Conservation (phyloP, 805 yeast genomes). For the Candida krabiensis region DNA sequence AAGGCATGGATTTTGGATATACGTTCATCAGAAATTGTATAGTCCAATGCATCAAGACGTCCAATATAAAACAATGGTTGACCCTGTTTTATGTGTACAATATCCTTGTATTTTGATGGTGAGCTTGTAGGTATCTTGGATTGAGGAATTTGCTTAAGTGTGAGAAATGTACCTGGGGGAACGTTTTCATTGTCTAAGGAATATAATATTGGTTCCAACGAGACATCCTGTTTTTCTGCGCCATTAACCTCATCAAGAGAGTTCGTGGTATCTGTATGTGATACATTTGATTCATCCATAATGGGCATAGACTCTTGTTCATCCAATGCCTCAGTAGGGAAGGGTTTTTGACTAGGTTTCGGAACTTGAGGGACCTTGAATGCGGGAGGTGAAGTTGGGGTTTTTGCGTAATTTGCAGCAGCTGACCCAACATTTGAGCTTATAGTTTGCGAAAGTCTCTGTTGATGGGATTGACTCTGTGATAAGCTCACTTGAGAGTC, state of each 20-base stretch:
- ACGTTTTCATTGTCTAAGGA: slow-evolving; percentile 10
- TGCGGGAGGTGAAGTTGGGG: slow-evolving; percentile 7
- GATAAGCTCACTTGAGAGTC: slow-evolving; percentile 55
- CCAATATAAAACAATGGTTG: slow-evolving; percentile 72
- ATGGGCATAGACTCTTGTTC: background rate
- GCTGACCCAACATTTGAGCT: slow-evolving; percentile 3
- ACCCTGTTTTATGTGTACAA: slow-evolving; percentile 66
- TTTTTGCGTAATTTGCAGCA: background rate
- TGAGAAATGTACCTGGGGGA: slow-evolving; percentile 64
- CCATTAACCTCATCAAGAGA: slow-evolving; percentile 3
- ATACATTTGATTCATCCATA: background rate
- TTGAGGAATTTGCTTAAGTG: slow-evolving; percentile 50
- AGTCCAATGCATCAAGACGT: slow-evolving; percentile 61
- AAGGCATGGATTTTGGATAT: slow-evolving; percentile 85
- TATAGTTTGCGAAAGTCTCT: slow-evolving; percentile 32
- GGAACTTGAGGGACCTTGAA: slow-evolving; percentile 26
- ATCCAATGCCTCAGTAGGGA: slow-evolving; percentile 12
- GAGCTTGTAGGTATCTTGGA: slow-evolving; percentile 3
- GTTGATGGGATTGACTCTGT: slow-evolving; percentile 71
- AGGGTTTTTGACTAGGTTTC: slow-evolving; percentile 22
- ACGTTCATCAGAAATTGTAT: slow-evolving; percentile 65
- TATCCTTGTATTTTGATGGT: slow-evolving; percentile 6
- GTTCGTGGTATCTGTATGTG: slow-evolving; percentile 6
- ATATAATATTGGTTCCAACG: slow-evolving; percentile 1
- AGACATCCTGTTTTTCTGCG: slow-evolving; percentile 1